Evolutionary conservation across 768 basidiomycete species (phyloP), one percentile per base, ranked within the genome.

Genomic region (Leucocoprinus leucothites): DNA sequence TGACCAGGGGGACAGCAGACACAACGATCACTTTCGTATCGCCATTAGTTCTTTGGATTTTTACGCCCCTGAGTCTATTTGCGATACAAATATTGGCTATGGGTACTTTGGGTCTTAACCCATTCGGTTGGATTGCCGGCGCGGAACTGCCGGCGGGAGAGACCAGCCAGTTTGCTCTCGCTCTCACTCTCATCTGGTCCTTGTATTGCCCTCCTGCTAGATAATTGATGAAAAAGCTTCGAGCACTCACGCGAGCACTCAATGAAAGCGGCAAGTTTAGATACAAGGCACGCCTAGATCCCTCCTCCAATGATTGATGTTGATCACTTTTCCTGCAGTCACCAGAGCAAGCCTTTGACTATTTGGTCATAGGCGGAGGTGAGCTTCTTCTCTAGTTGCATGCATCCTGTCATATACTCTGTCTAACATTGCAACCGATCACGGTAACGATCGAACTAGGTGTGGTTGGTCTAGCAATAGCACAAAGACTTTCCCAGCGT

Each of bases 311-410:
- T 38, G 16, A 3, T 3, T 22, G 3, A 36, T n/a, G 3, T 18
- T 14, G 26, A 26, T 21, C 9, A 21, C n/a, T 50, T 46, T 43
- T 24, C 47, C 45, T 22, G 47, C 34, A 90, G 82, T 68, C 71
- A 14, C 91, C 94, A 3, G 86, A 91, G 59, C 77, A 73, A 31
- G 76, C 73, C 1, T 84, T 95, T 26, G 96, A 98, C 66, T 86
- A 89, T 67, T 73, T 97, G 21, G 81, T 98, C 14, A 76, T 98
- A 21, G 96, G 96, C 9, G 96, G 87, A 73, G 96, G 94, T 82
- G 60, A 60, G 69, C 43, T 47, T 14, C 9, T 14, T 28, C 41
- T 41, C 25, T 40, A n/a, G 25, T 34, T 18, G 14, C 41, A 13
- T 51, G n/a, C 21, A 22, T 31, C 24, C 19, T 43, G 38, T 51